A percentile compares a stretch with the other conserved stretches of the same genome.
Conservation (phyloP, 140 eudicot genomes). For the Ambrosia hybrid region DNA sequence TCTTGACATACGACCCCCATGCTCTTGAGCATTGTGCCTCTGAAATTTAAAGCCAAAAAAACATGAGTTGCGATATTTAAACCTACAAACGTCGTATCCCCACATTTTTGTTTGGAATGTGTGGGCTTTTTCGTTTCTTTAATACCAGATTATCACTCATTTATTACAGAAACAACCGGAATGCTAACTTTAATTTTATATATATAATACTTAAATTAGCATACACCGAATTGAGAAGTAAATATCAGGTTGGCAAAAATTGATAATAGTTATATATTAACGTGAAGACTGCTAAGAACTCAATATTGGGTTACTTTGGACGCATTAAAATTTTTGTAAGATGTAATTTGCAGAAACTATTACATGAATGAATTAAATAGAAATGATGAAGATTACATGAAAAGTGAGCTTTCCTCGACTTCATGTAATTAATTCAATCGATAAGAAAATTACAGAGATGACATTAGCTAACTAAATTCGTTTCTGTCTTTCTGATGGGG, state of each 20-base stretch:
- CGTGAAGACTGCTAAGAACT: background rate
- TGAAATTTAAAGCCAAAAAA: conserved; percentile 31
- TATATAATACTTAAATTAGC: background rate
- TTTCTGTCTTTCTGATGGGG: background rate
- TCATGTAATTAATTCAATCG: background rate
- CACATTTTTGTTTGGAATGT: background rate
- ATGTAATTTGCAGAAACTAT: background rate
- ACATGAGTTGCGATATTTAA: conserved; percentile 5
- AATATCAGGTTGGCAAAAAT: background rate
- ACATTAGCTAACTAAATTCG: background rate
- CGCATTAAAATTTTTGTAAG: background rate
- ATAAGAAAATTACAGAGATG: background rate
- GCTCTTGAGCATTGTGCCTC: conserved; percentile 93
- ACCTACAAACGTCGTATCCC: background rate
- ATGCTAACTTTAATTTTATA: background rate
- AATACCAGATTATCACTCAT: background rate
- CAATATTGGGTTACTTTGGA: background rate
- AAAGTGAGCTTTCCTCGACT: background rate
- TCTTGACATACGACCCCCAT: conserved; percentile 97
- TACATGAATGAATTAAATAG: background rate
- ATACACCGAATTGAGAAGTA: background rate
- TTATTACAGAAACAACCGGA: background rate
- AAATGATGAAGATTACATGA: background rate
- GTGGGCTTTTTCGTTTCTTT: background rate
- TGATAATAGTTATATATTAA: background rate